A percentile compares a stretch with the other conserved stretches of the same genome.
These are phyloP conservation scores for Ogataea pignaliae DNA, from an alignment of 805 yeast species.

Conservation along the genomic window DNA sequence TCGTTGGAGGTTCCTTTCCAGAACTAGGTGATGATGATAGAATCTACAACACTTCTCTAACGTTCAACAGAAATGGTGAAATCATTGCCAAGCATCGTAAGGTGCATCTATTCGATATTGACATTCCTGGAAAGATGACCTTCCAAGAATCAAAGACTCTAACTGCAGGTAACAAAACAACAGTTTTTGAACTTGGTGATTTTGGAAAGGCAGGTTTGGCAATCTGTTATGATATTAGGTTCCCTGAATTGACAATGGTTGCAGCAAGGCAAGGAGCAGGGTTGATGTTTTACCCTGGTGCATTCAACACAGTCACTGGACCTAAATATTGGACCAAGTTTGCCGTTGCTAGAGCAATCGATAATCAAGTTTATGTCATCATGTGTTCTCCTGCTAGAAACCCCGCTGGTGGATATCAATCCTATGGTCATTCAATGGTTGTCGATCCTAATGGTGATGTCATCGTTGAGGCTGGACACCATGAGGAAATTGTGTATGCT, in stretches of 20 bases:
- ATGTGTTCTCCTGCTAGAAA: constrained; percentile 90
- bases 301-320: constrained; percentile 80
- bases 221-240: constrained; percentile 78
- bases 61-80: constrained; percentile 69
- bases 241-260: constrained; percentile 70
- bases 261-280: constrained; percentile 68
- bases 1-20: constrained; percentile 92
- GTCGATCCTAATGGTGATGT: constrained; percentile 61
- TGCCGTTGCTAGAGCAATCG: constrained; percentile 71
- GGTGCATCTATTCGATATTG: constrained; percentile 87
- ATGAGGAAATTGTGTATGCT: constrained; percentile 71
- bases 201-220: constrained; percentile 77
- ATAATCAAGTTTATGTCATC: constrained; percentile 67
- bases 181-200: constrained; percentile 64
- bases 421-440: constrained; percentile 63
- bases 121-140: constrained; percentile 84
- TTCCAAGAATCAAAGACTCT: constrained; percentile 78
- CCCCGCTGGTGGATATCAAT: constrained; percentile 47
- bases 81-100: constrained; percentile 87
- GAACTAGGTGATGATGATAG: constrained; percentile 60
- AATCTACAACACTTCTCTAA: constrained; percentile 66
- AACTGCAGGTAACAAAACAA: constrained; percentile 76
- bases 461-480: constrained; percentile 70
- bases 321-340: constrained; percentile 80
- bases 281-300: constrained; percentile 80